Base-by-base conservation (phyloP, 2,329 filamentous ascomycete species). In the Pseudocercospora pini-densiflorae region DNA sequence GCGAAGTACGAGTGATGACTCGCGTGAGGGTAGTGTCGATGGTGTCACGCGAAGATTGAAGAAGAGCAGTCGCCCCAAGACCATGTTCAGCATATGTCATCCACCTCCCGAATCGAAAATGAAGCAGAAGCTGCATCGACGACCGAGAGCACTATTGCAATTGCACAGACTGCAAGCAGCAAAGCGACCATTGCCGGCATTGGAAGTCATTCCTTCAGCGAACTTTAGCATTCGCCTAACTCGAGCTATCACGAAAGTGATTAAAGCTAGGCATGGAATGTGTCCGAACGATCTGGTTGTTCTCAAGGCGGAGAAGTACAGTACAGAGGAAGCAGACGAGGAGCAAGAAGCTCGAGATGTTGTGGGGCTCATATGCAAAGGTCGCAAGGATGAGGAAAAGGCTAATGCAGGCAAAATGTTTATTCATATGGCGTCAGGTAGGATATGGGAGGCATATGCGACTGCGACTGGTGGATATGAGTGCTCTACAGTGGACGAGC, bases 211-310 rank as follows among this genome's bases (percentile, higher is more conserved):
- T 49, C 90, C 91, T 0, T 75, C 72, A 65, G 81, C 68, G 61
- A 82, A 84, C 70, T 88, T 87, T 64, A 84, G 88, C 23, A 85
- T 88, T 5, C 83, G 84, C 19, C 79, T 91, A 24, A 82, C 85
- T 2, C 86, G 87, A 73, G 84, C 84, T 6, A 89, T 89, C 68
- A 88, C 89, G 0, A 85, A 86, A 6, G 83, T 91, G 58, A 89
- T 91, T 72, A 84, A 85, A 61, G 85, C 85, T 23, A 88, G 88
- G 72, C 86, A 87, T 54, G 84, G 88, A 62, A 80, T 94, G 3
- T 87, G 89, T 33, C 83, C 87, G 23, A 87, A 90, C 68, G 91
- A 94, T 76, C 81, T 94, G 12, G 84, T 94, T 64, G 78, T 94
- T 54, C 84, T 93, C 31, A 87, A 86, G 72, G 91, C 90, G 63